Conservation (phyloP, 2,329 filamentous ascomycete species). For the Rutstroemia sydowiana region DNA sequence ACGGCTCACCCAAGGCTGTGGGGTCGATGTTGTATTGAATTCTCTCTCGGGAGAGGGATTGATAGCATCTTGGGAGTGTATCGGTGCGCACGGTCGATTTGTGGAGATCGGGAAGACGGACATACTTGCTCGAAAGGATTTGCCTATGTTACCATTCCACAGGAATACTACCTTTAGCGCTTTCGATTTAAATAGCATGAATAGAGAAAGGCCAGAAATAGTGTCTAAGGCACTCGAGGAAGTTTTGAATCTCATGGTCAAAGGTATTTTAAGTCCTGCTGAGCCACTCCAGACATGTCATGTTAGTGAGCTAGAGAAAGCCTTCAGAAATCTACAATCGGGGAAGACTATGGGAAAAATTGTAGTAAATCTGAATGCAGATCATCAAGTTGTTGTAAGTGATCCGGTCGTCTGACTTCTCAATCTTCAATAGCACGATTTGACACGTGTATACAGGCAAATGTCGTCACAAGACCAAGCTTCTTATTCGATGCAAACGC, state of each 20-base stretch:
- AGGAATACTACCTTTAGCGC: not conserved
- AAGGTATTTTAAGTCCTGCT: not conserved
- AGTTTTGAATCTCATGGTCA: not conserved
- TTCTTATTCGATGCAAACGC: constrained; percentile 13
- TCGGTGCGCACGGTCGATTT: constrained; percentile 32
- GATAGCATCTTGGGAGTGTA: constrained; percentile 37
- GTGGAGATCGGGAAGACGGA: constrained; percentile 31
- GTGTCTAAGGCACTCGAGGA: not conserved
- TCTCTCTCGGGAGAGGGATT: constrained; percentile 25
- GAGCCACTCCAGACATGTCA: constrained; percentile 4
- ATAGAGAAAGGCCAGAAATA: not conserved
- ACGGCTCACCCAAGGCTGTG: constrained; percentile 16
- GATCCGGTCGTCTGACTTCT: not conserved
- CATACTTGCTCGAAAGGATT: constrained; percentile 2
- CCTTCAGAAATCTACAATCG: constrained; percentile 14
- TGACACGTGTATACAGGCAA: not conserved
- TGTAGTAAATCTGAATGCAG: constrained; percentile 2
- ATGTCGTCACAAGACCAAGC: not conserved
- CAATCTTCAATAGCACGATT: not conserved
- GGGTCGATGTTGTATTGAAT: constrained; percentile 28
- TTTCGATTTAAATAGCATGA: not conserved
- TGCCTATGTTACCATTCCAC: not conserved
- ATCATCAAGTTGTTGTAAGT: constrained; percentile 18
- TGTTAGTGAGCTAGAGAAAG: constrained; percentile 12
- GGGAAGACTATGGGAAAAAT: constrained; percentile 17